These are phyloP conservation scores for Cladophialophora carrionii DNA, from an alignment of 2,329 filamentous ascomycete species.

Conservation along the genomic window DNA sequence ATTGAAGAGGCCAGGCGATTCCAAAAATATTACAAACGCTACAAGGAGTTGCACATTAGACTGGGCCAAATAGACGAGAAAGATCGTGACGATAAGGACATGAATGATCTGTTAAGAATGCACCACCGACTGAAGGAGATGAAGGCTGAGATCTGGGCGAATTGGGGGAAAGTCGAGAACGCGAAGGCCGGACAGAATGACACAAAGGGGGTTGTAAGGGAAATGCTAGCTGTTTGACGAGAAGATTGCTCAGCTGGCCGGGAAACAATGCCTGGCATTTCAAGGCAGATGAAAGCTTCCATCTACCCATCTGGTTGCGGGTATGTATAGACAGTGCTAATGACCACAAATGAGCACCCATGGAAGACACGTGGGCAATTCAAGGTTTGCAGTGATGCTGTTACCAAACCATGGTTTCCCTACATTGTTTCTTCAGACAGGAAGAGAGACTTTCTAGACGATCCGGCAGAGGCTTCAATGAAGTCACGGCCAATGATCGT, in stretches of 20 bases:
- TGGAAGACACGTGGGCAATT: not conserved
- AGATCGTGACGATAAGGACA: slow-evolving; percentile 51
- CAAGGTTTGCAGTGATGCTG: not conserved
- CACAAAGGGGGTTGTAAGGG: slow-evolving; percentile 17
- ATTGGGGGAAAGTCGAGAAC: slow-evolving; percentile 36
- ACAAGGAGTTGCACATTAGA: slow-evolving; percentile 59
- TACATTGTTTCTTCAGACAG: not conserved
- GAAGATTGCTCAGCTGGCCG: not conserved
- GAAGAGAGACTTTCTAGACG: not conserved
- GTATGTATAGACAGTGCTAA: not conserved
- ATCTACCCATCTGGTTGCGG: not conserved
- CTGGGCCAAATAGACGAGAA: slow-evolving; percentile 48
- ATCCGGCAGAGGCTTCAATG: not conserved
- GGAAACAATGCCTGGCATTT: not conserved
- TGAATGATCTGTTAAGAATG: slow-evolving; percentile 55
- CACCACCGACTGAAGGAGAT: slow-evolving; percentile 38
- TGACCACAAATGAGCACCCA: not conserved
- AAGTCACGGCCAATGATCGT: not conserved
- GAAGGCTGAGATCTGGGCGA: slow-evolving; percentile 39
- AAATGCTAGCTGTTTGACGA: slow-evolving; percentile 27
- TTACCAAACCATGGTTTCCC: not conserved
- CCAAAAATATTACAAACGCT: slow-evolving; percentile 62
- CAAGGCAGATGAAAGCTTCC: not conserved
- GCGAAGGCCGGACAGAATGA: slow-evolving; percentile 24
- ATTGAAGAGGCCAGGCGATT: slow-evolving; percentile 53